Conservation (phyloP, 1,284 basidiomycete species). For the Lentinula novae-zelandiae region DNA sequence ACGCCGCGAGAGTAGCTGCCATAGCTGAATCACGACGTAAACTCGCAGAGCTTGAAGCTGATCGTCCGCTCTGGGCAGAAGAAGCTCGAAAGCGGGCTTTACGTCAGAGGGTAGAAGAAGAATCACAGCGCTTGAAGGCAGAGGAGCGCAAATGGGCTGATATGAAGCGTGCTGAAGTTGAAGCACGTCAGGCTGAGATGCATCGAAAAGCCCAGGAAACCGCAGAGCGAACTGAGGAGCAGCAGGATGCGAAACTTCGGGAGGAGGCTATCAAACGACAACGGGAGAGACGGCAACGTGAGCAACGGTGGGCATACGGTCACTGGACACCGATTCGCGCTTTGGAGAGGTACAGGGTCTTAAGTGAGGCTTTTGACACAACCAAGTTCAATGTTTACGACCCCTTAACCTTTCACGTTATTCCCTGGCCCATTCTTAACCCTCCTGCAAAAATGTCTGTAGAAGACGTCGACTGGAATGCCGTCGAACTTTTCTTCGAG, state of each 20-base stretch:
- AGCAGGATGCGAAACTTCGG: conserved; percentile 1
- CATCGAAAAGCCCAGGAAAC: conserved; percentile 24
- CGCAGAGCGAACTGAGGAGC: neutral
- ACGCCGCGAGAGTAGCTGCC: conserved; percentile 36
- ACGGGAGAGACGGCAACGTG: conserved; percentile 35
- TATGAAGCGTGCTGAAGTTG: conserved; percentile 23
- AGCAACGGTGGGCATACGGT: conserved; percentile 51
- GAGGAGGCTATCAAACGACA: conserved; percentile 33
- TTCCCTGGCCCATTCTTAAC: conserved; percentile 71
- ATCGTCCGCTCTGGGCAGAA: conserved; percentile 59
- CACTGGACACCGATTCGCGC: conserved; percentile 58
- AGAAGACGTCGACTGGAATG: conserved; percentile 63
- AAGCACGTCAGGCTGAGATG: conserved; percentile 25
- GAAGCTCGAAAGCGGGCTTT: conserved; percentile 42
- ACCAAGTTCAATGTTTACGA: conserved; percentile 48
- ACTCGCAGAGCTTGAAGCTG: conserved; percentile 63
- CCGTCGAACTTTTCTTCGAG: conserved; percentile 68
- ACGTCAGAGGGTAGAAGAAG: conserved; percentile 43
- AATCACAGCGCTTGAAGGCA: conserved; percentile 29
- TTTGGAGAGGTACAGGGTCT: conserved; percentile 57
- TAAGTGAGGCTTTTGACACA: conserved; percentile 60
- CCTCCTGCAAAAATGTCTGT: conserved; percentile 46
- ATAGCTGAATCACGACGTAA: conserved; percentile 66
- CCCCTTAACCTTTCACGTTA: conserved; percentile 50
- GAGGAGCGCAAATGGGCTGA: conserved; percentile 35